Conservation (phyloP, 306 rosid genomes). For the Glycyrrhiza uralensis region DNA sequence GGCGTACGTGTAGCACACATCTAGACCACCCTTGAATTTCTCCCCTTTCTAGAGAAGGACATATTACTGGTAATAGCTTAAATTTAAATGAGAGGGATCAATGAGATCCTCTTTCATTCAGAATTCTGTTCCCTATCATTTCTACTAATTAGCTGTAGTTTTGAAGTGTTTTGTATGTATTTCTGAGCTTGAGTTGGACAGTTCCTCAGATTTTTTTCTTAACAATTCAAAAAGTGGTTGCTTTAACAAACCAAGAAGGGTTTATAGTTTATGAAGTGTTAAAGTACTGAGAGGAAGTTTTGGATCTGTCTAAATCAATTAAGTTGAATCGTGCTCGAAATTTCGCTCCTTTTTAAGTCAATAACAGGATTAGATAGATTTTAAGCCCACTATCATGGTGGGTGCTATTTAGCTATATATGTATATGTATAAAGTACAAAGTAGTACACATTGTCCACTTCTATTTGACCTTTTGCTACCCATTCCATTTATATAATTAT, state of each 20-base stretch:
- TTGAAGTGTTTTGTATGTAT: neutral
- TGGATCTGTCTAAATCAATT: constrained; percentile 34
- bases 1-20: constrained; percentile 33
- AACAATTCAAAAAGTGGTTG: constrained; percentile 10
- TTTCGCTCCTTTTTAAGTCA: neutral
- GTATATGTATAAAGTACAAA: neutral
- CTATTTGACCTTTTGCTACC: constrained; percentile 16
- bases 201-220: neutral
- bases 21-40: constrained; percentile 22
- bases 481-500: neutral
- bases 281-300: neutral
- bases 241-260: neutral
- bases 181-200: constrained; percentile 18
- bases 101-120: too few relatives aligned
- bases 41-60: constrained; percentile 4
- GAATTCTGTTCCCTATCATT: neutral
- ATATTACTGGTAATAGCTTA: neutral
- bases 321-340: neutral
- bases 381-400: neutral
- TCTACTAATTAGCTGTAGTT: neutral
- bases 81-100: neutral
- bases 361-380: constrained; percentile 11
- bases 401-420: neutral
- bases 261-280: neutral
- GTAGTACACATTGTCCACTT: neutral